phyloP scores from a whole-genome alignment of 2,329 filamentous ascomycete species.

The Aspergillus arachidicola region DNA sequence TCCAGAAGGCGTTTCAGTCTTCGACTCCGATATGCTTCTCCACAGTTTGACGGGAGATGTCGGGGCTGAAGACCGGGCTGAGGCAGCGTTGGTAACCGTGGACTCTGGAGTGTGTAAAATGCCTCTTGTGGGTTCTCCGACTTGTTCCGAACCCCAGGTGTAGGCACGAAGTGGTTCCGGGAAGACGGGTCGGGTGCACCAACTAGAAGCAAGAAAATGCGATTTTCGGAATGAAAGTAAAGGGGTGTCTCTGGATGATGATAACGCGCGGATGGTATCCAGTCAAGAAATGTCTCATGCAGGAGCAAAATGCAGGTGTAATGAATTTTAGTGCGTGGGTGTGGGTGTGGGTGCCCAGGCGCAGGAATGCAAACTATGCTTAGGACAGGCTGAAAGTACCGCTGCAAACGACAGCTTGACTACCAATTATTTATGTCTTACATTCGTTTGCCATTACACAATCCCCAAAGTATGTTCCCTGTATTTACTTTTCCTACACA shows the following conservation, averaged over 20 bases:
- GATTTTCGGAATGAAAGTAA: slow-evolving; percentile 17
- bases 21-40: slow-evolving; percentile 35
- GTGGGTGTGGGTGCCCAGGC: not conserved
- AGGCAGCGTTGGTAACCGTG: slow-evolving; percentile 22
- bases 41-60: slow-evolving; percentile 46
- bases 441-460: slow-evolving; percentile 8
- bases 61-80: slow-evolving; percentile 30
- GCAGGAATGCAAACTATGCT: slow-evolving; percentile 2
- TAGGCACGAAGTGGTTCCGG: slow-evolving; percentile 31
- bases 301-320: slow-evolving; percentile 5
- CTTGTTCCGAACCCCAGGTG: slow-evolving; percentile 35
- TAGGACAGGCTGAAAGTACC: slow-evolving; percentile 7
- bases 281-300: slow-evolving; percentile 23
- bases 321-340: not conserved
- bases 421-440: slow-evolving; percentile 4
- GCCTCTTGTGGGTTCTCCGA: slow-evolving; percentile 30
- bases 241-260: slow-evolving; percentile 14
- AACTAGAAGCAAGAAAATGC: slow-evolving; percentile 21
- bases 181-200: slow-evolving; percentile 21
- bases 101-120: slow-evolving; percentile 24
- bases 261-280: slow-evolving; percentile 11
- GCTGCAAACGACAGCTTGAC: slow-evolving; percentile 14
- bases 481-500: not conserved
- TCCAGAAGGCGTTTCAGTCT: slow-evolving; percentile 14
- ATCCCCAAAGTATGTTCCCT: slow-evolving; percentile 1